Base-by-base conservation (phyloP, 2,329 filamentous ascomycete genomes). In the Dactylellina cionopaga region DNA sequence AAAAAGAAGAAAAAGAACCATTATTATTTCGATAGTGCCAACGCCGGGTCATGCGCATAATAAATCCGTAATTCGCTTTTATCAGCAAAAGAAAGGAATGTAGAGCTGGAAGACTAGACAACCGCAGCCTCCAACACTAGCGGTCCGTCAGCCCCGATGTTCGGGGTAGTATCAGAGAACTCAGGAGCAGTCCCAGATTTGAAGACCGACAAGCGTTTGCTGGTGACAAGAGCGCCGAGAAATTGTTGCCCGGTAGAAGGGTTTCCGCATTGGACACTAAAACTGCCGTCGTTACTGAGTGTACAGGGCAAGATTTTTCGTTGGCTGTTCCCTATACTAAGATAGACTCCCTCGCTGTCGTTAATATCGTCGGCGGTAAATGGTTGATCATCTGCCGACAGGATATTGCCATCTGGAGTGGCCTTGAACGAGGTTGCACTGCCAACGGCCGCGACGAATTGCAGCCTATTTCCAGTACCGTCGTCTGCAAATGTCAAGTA, bases 41-140 rank as follows among this genome's bases (percentile, higher is more conserved):
- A 63, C 58, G 58, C 58, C 58, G 43, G 31, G 22, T 15, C 10
- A 15, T 43, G 25, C 11, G 35, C n/a, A 27, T 25, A n/a, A 24
- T 2, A 41, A 27, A 52, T 52, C 9, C 9, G 33, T 27, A 15
- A n/a, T n/a, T 29, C 5, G 10, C 13, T 35, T 19, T 19, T 27
- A 6, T n/a, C 5, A 25, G 13, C 1, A 17, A n/a, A 47, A 47
- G 7, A 25, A 10, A 24, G 24, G 33, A 43, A 41, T 29, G 31
- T 17, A 51, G 37, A 6, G 41, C n/a, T 6, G 27, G 13, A 24
- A 13, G 5, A 22, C 25, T 17, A 22, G 6, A 46, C 15, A 33
- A 27, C 5, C 5, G 46, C 47, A 1, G 25, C 59, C 22, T 54
- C 37, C 5, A 64, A 25, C 19, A 27, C n/a, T n/a, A 64, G 10